Evolutionary conservation across 371 early-diverging fungal genomes (phyloP).

Genomic region (Mucor racemosus): DNA sequence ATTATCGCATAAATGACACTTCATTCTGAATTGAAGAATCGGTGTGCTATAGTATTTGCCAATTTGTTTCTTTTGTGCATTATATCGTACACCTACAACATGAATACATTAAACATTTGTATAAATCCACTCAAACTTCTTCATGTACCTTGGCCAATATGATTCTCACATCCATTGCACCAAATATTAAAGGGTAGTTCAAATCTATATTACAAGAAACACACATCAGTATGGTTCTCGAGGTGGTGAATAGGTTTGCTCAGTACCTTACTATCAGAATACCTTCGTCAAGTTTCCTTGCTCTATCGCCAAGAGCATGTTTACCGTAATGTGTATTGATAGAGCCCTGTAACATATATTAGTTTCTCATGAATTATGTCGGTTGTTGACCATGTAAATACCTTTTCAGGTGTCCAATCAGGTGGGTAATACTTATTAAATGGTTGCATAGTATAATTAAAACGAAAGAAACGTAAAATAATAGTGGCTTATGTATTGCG

Average conservation of each 20-base stretch:
- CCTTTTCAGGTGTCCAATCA: conserved; percentile 76
- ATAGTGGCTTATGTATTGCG: neutral
- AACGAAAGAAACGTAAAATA: neutral
- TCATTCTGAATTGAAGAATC: conserved; percentile 90
- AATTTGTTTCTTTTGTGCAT: conserved; percentile 93
- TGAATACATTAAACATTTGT: neutral
- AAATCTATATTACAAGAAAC: conserved; percentile 54
- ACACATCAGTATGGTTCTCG: neutral
- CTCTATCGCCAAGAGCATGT: conserved; percentile 88
- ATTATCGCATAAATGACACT: conserved; percentile 85
- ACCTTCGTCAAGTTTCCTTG: conserved; percentile 89
- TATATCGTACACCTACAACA: conserved; percentile 80
- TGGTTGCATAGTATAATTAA: conserved; percentile 51
- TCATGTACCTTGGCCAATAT: conserved; percentile 80
- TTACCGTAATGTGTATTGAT: conserved; percentile 86
- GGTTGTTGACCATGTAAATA: conserved; percentile 4
- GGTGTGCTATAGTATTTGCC: conserved; percentile 90
- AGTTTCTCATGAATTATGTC: neutral
- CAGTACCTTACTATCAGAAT: conserved; percentile 82
- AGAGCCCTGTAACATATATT: conserved; percentile 59
- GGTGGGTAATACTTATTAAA: conserved; percentile 79
- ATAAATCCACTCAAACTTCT: too few relatives aligned
- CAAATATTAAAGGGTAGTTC: conserved; percentile 92
- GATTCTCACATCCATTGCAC: conserved; percentile 86
- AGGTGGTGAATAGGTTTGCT: neutral